phyloP scores from a whole-genome alignment of 371 early-diverging fungal species.

The Gilbertella persicaria region DNA sequence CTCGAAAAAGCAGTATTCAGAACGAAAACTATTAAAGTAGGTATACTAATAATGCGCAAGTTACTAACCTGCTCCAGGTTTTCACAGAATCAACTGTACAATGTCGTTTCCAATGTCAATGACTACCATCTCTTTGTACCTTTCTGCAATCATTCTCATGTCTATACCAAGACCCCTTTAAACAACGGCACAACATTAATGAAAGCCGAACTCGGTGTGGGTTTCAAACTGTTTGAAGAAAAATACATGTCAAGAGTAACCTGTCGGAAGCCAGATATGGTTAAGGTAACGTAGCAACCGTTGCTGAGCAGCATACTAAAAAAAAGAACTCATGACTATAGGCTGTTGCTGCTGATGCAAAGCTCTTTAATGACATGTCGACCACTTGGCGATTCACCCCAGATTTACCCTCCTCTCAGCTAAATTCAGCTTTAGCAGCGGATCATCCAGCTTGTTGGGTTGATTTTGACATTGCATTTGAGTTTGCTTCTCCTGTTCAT shows the following conservation, averaged over 20 bases:
- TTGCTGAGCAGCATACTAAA: no score
- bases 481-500: slow-evolving; percentile 77
- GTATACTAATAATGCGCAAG: slow-evolving; percentile 1
- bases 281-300: slow-evolving; percentile 43
- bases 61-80: slow-evolving; percentile 39
- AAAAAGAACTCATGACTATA: slow-evolving; percentile 17
- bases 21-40: slow-evolving; percentile 37
- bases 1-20: slow-evolving; percentile 30
- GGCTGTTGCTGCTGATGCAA: slow-evolving; percentile 70
- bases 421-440: slow-evolving; percentile 31
- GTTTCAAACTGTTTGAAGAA: slow-evolving; percentile 74
- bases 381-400: slow-evolving; percentile 75
- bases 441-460: slow-evolving; percentile 63
- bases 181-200: slow-evolving; percentile 29
- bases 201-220: slow-evolving; percentile 75
- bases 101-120: slow-evolving; percentile 75
- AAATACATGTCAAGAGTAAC: slow-evolving; percentile 77
- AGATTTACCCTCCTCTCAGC: slow-evolving; percentile 32
- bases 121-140: slow-evolving; percentile 79
- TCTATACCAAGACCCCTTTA: slow-evolving; percentile 40
- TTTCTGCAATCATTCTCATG: slow-evolving; percentile 70
- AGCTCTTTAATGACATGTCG: slow-evolving; percentile 66
- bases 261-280: slow-evolving; percentile 56
- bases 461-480: slow-evolving; percentile 76
- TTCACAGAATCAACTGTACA: slow-evolving; percentile 74